Evolutionary conservation across 345 rosid genomes (phyloP).

Genomic region (Dipteronia dyeriana): DNA sequence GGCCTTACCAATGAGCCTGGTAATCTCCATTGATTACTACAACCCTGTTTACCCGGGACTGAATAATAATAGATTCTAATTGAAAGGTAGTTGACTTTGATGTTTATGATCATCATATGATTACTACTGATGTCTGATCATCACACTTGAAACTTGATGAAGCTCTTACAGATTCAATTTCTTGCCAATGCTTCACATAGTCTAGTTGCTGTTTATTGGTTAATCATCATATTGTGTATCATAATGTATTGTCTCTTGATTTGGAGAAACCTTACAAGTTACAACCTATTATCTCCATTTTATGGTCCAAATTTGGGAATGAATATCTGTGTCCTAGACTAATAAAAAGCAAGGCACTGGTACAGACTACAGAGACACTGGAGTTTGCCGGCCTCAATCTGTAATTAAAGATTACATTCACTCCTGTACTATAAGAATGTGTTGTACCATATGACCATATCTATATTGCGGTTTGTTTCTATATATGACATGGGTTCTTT

Average conservation of each 20-base stretch:
- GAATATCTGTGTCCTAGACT: constrained; percentile 17
- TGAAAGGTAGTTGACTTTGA: too few species aligned
- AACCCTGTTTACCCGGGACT: too few species aligned
- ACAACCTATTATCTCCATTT: constrained; percentile 14
- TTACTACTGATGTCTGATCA: too few species aligned
- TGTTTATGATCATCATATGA: too few species aligned
- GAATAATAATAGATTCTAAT: too few species aligned
- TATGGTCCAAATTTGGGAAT: constrained; percentile 5
- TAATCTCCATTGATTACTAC: too few species aligned
- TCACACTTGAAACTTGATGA: constrained; percentile 37
- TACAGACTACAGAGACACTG: constrained; percentile 1
- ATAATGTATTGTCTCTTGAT: constrained; percentile 20
- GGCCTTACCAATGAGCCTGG: too few species aligned
- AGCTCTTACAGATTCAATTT: too few species aligned
- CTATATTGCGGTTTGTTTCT: constrained; percentile 21
- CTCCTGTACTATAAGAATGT: constrained; percentile 18
- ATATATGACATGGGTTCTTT: constrained; percentile 13
- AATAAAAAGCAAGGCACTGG: constrained; percentile 35
- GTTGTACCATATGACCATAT: constrained; percentile 36
- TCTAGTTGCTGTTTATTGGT: constrained; percentile 55
- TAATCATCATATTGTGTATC: constrained; percentile 18
- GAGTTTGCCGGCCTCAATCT: constrained; percentile 28
- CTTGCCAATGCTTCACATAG: too few species aligned
- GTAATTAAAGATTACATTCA: constrained; percentile 27
- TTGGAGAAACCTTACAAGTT: constrained; percentile 20